phyloP scores from a whole-genome alignment of 139 green algal genomes.

The Microglena sp. region DNA sequence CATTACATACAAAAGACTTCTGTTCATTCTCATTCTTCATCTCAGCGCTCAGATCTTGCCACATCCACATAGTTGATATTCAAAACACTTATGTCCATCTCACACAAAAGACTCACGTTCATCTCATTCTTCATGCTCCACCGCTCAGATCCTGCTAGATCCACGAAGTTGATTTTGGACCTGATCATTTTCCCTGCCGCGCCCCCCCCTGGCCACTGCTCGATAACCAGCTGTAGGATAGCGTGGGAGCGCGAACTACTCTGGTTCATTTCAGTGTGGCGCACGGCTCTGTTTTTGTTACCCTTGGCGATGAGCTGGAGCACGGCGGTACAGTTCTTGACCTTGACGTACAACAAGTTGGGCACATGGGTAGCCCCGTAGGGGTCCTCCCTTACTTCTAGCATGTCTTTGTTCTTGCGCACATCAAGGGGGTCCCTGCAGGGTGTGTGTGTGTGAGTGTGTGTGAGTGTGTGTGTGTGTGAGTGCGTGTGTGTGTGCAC shows the following conservation, averaged over 20 bases:
- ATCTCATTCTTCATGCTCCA: slow-evolving; percentile 35
- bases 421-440: slow-evolving; percentile 27
- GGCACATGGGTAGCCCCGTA: slow-evolving; percentile 34
- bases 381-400: slow-evolving; percentile 43
- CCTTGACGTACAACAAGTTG: slow-evolving; percentile 37
- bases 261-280: slow-evolving; percentile 59
- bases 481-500: no score
- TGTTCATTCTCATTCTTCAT: slow-evolving; percentile 16
- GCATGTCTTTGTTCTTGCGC: slow-evolving; percentile 25
- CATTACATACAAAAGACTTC: no score
- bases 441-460: no score
- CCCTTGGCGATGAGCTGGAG: slow-evolving; percentile 19
- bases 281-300: slow-evolving; percentile 31
- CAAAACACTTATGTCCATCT: no score
- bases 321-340: slow-evolving; percentile 11
- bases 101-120: not conserved
- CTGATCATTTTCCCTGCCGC: slow-evolving; percentile 20
- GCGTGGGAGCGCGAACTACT: slow-evolving; percentile 45
- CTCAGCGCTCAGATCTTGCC: slow-evolving; percentile 57
- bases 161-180: slow-evolving; percentile 85
- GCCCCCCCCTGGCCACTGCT: slow-evolving; percentile 23
- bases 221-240: slow-evolving; percentile 47
- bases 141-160: slow-evolving; percentile 71
- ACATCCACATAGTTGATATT: slow-evolving; percentile 93
- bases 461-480: no score